Base-by-base conservation (phyloP, 768 basidiomycete species). In the Steccherinum ochraceum region DNA sequence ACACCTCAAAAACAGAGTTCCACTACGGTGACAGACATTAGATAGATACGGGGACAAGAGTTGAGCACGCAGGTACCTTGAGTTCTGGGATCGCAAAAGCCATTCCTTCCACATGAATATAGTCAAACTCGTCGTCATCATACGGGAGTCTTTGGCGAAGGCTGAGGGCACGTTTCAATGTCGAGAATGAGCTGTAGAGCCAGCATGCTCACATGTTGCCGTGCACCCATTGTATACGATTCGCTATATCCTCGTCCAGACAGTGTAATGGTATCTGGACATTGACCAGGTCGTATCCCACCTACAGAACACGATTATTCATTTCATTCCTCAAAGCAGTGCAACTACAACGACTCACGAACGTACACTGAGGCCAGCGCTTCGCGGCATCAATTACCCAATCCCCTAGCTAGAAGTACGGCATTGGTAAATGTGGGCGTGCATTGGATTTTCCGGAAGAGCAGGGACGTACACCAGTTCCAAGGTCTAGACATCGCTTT, bases 81-180 rank as follows among this genome's bases (percentile, higher is more conserved):
- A 82, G 86, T 62, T 89, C 88, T 4, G 85, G 86, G 24, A 89
- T 78, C 13, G 79, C 86, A 16, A 52, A 41, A 2, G 60, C 55
- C 2, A 58, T 45, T 25, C 59, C 44, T 16, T 56, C 50, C 16
- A 89, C 77, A 57, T 84, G 89, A n/a, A 90, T 80, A 63, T 86
- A 80, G 64, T 90, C 88, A 54, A 90, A 90, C 57, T 85, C 80
- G 53, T 89, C 86, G 49, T 89, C 88, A 13, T 89, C 86, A 60
- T 89, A 90, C 0, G 88, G 88, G 18, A 90, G 71, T 58, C 75
- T 84, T 11, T 80, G 86, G 44, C 86, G 86, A 58, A 90, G 66
- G 64, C 87, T 89, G 55, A 16, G 19, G n/a, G 42, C 23, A n/a
- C 49, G 25, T 49, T 20, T 19, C 41, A 24, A 44, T 16, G n/a